phyloP scores from a whole-genome alignment of 1,139 yeast species.

The Entelexis paramagnoliae region DNA sequence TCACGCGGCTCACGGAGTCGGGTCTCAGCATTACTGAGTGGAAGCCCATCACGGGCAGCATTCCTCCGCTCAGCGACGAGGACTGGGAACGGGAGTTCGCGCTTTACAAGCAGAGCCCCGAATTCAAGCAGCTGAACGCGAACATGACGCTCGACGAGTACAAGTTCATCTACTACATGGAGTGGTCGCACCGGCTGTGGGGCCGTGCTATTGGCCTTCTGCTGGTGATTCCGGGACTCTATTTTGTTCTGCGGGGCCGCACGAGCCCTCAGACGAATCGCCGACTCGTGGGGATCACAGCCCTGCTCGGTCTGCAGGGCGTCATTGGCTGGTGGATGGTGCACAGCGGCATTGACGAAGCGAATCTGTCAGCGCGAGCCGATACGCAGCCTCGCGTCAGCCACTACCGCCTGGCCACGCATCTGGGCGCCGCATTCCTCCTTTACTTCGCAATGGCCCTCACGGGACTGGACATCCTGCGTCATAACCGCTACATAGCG shows the following conservation, averaged over 20 bases:
- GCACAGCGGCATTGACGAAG: constrained; percentile 81
- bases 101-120: constrained; percentile 80
- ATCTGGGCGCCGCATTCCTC: constrained; percentile 84
- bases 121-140: constrained; percentile 77
- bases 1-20: constrained; percentile 88
- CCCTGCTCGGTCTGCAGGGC: constrained; percentile 82
- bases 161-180: constrained; percentile 92
- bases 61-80: constrained; percentile 70
- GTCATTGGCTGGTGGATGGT: constrained; percentile 99
- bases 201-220: constrained; percentile 84
- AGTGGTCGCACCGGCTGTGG: constrained; percentile 90
- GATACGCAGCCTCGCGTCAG: constrained; percentile 86
- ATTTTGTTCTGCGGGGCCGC: constrained; percentile 57
- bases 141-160: constrained; percentile 87
- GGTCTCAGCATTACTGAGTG: constrained; percentile 96
- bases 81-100: constrained; percentile 82
- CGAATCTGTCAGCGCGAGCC: constrained; percentile 58
- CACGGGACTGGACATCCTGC: constrained; percentile 75
- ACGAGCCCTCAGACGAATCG: constrained; percentile 62
- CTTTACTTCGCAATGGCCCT: constrained; percentile 82
- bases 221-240: constrained; percentile 74
- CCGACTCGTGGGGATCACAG: constrained; percentile 61
- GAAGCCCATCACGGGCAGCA: constrained; percentile 92
- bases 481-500: constrained; percentile 60
- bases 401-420: constrained; percentile 88